Percentiles rank a stretch among this genome's conserved stretches.
Evolutionary conservation across 129 eudicot species (phyloP).

Genomic region (Arctium lappa): DNA sequence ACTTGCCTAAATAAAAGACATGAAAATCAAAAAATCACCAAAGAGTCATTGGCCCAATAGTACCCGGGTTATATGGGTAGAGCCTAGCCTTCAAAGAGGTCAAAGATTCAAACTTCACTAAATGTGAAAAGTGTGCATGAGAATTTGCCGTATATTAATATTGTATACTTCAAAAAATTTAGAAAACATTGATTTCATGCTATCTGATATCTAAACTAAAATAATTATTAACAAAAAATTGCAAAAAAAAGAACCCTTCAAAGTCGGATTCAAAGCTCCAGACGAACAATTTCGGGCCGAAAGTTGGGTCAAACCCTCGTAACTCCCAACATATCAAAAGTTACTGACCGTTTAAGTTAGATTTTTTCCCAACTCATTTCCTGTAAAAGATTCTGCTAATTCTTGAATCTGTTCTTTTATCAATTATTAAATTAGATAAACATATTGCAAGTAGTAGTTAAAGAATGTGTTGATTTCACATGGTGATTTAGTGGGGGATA

Average conservation of each 20-base stretch:
- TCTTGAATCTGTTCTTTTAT: background rate
- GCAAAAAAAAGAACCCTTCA: no score
- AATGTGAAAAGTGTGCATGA: background rate
- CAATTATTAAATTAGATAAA: background rate
- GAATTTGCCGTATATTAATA: background rate
- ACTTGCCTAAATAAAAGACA: background rate
- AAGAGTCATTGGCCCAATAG: background rate
- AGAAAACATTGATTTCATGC: background rate
- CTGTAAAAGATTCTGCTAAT: background rate
- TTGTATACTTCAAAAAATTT: background rate
- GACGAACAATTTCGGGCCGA: background rate
- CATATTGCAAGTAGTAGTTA: background rate
- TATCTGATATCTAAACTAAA: background rate
- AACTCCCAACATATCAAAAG: background rate
- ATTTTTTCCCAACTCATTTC: background rate
- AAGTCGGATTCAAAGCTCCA: background rate
- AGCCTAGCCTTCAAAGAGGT: background rate
- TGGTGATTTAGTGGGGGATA: constrained; percentile 28
- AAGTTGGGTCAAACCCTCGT: background rate
- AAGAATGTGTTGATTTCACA: constrained; percentile 25
- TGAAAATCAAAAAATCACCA: background rate
- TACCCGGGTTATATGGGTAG: background rate
- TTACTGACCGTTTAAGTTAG: background rate
- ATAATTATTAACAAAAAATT: no score
- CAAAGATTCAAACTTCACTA: background rate